Conservation (phyloP, 108 stramenopile genomes). For the Pseudonitzschia delicatissima region DNA sequence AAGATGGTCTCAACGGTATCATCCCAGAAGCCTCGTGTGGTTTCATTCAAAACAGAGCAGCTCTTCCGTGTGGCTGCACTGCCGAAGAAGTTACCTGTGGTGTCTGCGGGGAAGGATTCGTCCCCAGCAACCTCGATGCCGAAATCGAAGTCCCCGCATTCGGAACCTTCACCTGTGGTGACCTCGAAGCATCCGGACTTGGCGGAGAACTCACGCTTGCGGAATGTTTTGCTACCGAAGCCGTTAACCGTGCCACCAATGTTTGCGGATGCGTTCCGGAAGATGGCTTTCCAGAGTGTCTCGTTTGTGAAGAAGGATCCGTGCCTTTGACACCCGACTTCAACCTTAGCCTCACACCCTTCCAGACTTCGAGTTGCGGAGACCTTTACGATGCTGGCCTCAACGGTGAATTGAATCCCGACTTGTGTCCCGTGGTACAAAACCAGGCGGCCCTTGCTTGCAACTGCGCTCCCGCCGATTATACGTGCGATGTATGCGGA, state of each 20-base stretch:
- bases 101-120: neutral
- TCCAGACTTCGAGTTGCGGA: neutral
- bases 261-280: neutral
- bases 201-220: neutral
- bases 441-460: neutral
- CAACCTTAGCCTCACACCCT: neutral
- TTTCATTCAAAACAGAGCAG: neutral
- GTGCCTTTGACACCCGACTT: neutral
- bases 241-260: neutral
- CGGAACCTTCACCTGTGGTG: neutral
- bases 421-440: neutral
- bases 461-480: conserved; percentile 3
- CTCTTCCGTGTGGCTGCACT: neutral
- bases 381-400: neutral
- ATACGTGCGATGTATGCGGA: conserved; percentile 5
- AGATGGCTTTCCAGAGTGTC: neutral
- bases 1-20: conserved; percentile 1
- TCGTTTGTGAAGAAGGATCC: neutral
- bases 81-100: neutral
- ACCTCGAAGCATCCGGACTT: neutral
- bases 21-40: conserved; percentile 1
- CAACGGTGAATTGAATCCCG: neutral
- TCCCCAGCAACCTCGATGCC: neutral
- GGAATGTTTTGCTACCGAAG: neutral
- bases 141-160: neutral